phyloP scores from a whole-genome alignment of 257 asterid species.

The Salvia splendens region DNA sequence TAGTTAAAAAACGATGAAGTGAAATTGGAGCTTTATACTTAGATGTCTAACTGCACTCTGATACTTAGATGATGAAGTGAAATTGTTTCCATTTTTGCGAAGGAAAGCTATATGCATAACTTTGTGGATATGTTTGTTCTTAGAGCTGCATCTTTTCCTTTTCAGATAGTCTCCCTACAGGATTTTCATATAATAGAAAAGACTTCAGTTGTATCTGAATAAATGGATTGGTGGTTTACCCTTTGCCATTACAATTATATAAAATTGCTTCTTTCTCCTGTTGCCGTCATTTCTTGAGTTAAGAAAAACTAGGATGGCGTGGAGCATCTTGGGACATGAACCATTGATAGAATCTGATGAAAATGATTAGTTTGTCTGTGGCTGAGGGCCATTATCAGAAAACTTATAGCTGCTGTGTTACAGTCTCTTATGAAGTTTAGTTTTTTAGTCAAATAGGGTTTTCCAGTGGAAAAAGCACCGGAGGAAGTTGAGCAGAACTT shows the following conservation, averaged over 20 bases:
- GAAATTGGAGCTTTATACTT: slow-evolving; percentile 15
- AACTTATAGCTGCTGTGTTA: slow-evolving; percentile 9
- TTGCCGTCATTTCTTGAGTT: slow-evolving; percentile 4
- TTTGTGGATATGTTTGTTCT: not conserved
- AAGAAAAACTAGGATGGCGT: slow-evolving; percentile 3
- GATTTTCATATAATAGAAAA: not conserved
- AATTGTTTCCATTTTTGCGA: slow-evolving; percentile 4
- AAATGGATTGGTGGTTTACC: not conserved
- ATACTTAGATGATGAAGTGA: not conserved
- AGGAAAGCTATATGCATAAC: not conserved
- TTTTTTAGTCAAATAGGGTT: slow-evolving; percentile 23
- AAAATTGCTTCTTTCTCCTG: not conserved
- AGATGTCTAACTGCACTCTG: not conserved
- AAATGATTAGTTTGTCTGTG: not conserved
- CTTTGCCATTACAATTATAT: not conserved
- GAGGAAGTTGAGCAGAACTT: slow-evolving; percentile 3
- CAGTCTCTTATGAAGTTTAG: slow-evolving; percentile 16
- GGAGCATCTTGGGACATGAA: not conserved
- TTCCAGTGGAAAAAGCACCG: slow-evolving; percentile 3
- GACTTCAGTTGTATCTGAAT: not conserved
- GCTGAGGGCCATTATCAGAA: not conserved
- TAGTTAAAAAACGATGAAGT: slow-evolving; percentile 9
- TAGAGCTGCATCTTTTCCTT: no score
- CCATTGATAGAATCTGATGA: slow-evolving; percentile 12
- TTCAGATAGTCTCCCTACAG: not conserved